Evolutionary conservation across 805 yeast genomes (phyloP), one percentile per base, ranked within the genome.

Genomic region (Suhomyces sp.): DNA sequence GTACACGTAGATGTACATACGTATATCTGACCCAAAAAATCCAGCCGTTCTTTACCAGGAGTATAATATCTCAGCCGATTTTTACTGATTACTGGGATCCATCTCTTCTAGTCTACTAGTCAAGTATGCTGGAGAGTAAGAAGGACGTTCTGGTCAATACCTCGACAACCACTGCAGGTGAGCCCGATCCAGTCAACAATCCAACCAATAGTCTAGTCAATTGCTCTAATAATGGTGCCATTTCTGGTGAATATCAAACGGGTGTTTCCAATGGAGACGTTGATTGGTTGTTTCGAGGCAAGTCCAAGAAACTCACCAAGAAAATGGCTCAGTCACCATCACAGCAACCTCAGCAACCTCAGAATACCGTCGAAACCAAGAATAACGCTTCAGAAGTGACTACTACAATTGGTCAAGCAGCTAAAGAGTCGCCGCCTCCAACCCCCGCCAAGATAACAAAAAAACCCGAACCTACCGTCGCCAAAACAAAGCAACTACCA

Each of bases 211-310:
- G 46, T 12, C 15, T 31, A 17, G 42, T 38, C 23, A 38, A 38
- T 38, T 9, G 23, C 42, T n/a, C 24, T 10, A 38, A 17, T 8
- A 38, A 17, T 38, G 42, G 24, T 7, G 3, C 15, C 8, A 27
- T n/a, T 17, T 5, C 49, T 44, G 22, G 24, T 15, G 52, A 49
- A 9, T 54, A 60, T 54, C 76, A 71, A 23, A 67, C 79, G 7
- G 88, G 88, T 4, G 88, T 84, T 2, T 73, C 86, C 49, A 84
- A 86, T 60, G 86, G 88, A 44, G 93, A 88, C 59, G 91, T 88
- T 10, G 96, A 88, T 63, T 88, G 96, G 96, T 73, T 88, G 26
- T 88, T 88, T 64, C 76, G 90, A 60, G 92, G 92, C n/a, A 85
- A 85, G 64, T 84, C 85, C 41, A 83, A 81, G 69, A 83, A 80